Percentiles rank a stretch among this genome's conserved stretches.
Conservation (phyloP, 179 eudicot genomes). For the Patellifolia procumbens region DNA sequence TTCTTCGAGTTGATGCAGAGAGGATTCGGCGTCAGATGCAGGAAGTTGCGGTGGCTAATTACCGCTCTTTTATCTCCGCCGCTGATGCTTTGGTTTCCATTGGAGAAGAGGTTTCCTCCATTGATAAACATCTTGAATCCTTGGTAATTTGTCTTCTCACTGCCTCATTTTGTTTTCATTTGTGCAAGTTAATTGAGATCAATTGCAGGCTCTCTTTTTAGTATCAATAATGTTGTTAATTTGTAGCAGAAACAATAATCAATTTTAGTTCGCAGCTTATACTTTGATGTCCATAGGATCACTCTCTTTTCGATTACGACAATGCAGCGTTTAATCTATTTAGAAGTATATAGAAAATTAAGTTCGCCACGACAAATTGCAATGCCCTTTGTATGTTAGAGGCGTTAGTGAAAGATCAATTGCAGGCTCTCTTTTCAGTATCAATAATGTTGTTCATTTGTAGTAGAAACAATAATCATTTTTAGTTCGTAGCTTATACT, state of each 20-base stretch:
- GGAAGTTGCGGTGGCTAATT: conserved; percentile 94
- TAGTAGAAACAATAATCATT: not conserved
- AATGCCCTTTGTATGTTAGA: not conserved
- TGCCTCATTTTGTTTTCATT: not conserved
- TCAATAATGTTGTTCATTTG: not conserved
- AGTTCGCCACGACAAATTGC: not conserved
- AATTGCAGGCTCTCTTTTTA: not conserved
- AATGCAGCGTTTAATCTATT: no score
- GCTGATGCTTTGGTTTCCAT: conserved; percentile 89
- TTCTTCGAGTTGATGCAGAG: conserved; percentile 94
- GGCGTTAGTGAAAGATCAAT: not conserved
- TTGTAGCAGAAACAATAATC: not conserved
- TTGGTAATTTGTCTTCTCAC: conserved; percentile 47
- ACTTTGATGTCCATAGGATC: no score
- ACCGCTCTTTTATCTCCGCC: conserved; percentile 91
- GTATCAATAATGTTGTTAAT: not conserved
- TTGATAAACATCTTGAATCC: conserved; percentile 84
- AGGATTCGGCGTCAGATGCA: conserved; percentile 97
- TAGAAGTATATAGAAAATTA: no score
- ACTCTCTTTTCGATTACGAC: no score
- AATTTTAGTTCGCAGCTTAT: not conserved
- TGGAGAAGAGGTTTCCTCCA: conserved; percentile 75
- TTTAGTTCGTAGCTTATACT: not conserved
- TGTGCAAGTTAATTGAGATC: not conserved
- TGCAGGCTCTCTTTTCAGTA: not conserved